Conservation (phyloP, 2,329 filamentous ascomycete genomes). For the Monosporascus sp. region DNA sequence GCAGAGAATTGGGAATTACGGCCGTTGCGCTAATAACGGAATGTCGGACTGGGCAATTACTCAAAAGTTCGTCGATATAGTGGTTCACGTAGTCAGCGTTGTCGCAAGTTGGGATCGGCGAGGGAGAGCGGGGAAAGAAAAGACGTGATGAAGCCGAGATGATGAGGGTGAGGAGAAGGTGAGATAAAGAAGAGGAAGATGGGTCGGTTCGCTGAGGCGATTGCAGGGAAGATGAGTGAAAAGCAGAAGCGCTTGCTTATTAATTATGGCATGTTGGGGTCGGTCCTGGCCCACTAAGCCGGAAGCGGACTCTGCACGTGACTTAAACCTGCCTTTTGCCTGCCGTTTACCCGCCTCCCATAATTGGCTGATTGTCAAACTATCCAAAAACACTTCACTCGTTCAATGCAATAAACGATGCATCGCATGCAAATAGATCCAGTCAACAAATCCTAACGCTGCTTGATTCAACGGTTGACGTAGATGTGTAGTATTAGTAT, state of each 20-base stretch:
- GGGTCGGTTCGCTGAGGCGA: not conserved
- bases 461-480: too few species aligned
- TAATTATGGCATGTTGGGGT: too few species aligned
- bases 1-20: too few species aligned
- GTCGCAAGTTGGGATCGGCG: not conserved
- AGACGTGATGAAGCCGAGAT: not conserved
- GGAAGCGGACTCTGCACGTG: not conserved
- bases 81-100: not conserved
- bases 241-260: not conserved
- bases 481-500: not conserved
- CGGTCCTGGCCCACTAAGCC: not conserved
- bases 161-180: not conserved
- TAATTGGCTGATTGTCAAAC: not conserved
- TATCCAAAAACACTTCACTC: too few species aligned
- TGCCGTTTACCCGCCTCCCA: not conserved
- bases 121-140: not conserved
- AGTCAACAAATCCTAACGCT: too few species aligned
- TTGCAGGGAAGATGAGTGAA: not conserved
- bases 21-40: too few species aligned
- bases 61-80: not conserved
- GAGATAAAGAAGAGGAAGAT: not conserved
- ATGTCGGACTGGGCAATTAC: not conserved
- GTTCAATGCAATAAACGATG: too few species aligned
- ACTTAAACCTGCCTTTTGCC: not conserved
- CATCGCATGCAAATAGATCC: too few species aligned